Percentiles rank a stretch among this genome's conserved stretches.
Conservation (phyloP, 2,329 filamentous ascomycete genomes). For the Ceratocystis eucalypticola region DNA sequence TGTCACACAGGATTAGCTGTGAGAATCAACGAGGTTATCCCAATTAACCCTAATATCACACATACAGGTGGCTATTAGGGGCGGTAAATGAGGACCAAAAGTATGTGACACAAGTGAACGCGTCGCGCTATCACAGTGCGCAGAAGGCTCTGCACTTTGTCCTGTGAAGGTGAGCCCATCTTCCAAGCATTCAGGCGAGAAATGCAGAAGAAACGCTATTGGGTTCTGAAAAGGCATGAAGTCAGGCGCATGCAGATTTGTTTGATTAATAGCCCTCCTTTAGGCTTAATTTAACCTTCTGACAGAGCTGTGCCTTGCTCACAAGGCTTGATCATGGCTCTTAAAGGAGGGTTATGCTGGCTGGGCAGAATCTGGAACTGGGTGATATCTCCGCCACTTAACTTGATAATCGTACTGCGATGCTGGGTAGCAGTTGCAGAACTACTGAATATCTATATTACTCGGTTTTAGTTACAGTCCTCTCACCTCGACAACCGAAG, state of each 20-base stretch:
- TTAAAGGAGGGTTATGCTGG: neutral
- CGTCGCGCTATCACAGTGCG: slow-evolving; percentile 16
- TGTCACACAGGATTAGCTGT: neutral
- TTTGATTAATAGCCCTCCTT: neutral
- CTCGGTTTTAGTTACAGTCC: too few species aligned
- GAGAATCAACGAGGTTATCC: neutral
- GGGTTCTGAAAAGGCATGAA: neutral
- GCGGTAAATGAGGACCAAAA: slow-evolving; percentile 11
- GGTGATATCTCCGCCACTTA: neutral
- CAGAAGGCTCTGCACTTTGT: neutral
- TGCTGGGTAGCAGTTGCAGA: neutral
- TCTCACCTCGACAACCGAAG: neutral
- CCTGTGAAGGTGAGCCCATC: neutral
- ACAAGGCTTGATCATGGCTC: neutral
- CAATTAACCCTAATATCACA: slow-evolving; percentile 6
- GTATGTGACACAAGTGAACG: slow-evolving; percentile 5
- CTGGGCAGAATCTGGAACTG: neutral
- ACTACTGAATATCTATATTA: neutral
- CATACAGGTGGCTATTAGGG: neutral
- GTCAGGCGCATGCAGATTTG: neutral
- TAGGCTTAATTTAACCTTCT: neutral
- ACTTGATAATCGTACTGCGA: neutral
- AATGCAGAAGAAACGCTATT: neutral
- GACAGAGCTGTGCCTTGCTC: neutral
- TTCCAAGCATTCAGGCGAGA: too few species aligned